Conservation (phyloP, 768 basidiomycete species). For the Pleurotus cornucopiae region DNA sequence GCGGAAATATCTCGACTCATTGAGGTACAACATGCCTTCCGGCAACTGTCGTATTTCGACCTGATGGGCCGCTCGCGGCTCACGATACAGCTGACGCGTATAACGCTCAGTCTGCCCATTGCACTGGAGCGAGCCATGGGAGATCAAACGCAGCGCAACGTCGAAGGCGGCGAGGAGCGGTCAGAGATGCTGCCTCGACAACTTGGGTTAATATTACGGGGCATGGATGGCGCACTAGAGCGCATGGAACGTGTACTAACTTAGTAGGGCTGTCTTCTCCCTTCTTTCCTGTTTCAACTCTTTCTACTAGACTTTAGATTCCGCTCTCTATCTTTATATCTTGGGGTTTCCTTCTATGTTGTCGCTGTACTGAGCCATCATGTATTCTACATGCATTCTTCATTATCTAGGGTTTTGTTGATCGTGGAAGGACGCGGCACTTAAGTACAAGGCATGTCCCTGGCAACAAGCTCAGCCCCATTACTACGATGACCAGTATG, state of each 20-base stretch:
- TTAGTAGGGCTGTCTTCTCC: conserved; percentile 10
- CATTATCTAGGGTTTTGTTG: neutral
- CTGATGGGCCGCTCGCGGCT: conserved; percentile 71
- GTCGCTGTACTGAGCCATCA: neutral
- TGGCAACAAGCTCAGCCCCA: neutral
- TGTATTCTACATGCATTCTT: neutral
- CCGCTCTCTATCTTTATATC: neutral
- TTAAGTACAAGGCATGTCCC: neutral
- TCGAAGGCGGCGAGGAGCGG: conserved; percentile 6
- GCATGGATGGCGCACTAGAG: conserved; percentile 59
- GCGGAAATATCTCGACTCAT: conserved; percentile 72
- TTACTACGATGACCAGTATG: no score
- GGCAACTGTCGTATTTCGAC: conserved; percentile 74
- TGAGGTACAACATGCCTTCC: conserved; percentile 75
- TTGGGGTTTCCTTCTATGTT: neutral
- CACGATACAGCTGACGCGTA: conserved; percentile 72
- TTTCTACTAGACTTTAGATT: neutral
- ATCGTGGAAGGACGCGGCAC: neutral
- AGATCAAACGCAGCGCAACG: conserved; percentile 31
- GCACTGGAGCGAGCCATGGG: conserved; percentile 67
- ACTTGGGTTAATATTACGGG: conserved; percentile 56
- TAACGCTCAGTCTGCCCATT: conserved; percentile 71
- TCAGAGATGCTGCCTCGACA: conserved; percentile 47
- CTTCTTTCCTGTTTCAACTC: neutral
- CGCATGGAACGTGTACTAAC: conserved; percentile 59